Percentiles rank a stretch among this genome's conserved stretches.
These are phyloP conservation scores for Hordeum pubiflorum DNA, from an alignment of 202 grass and related monocot species.

Conservation along the genomic window DNA sequence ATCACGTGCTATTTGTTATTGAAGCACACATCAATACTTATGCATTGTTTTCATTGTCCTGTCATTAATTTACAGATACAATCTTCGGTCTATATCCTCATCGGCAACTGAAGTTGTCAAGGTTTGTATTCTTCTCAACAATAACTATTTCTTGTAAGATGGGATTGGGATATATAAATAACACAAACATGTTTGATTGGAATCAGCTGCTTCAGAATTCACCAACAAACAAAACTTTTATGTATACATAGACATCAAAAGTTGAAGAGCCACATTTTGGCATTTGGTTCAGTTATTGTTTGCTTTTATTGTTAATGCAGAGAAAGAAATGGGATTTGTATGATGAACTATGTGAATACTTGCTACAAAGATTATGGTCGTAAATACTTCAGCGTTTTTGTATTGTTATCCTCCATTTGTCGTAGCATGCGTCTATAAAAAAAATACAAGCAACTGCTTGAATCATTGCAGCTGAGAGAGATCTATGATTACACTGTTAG, in stretches of 20 bases:
- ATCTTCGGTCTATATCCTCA: constrained; percentile 89
- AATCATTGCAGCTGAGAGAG: not conserved
- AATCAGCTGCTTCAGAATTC: not conserved
- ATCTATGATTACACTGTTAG: not conserved
- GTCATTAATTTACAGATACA: constrained; percentile 51
- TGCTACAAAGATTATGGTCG: constrained; percentile 2
- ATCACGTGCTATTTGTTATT: not conserved
- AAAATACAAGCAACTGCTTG: not conserved
- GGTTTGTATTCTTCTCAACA: constrained; percentile 41
- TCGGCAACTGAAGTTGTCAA: constrained; percentile 94
- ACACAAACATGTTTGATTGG: not conserved
- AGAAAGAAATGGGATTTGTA: not conserved
- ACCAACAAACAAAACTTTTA: not conserved
- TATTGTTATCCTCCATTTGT: not conserved
- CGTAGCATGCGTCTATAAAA: not conserved
- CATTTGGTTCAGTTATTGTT: constrained; percentile 6
- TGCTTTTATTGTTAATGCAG: constrained; percentile 8
- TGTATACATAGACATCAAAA: constrained; percentile 1
- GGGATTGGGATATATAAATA: not conserved
- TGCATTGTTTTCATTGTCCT: not conserved
- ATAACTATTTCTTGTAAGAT: not conserved
- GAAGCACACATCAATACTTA: not conserved
- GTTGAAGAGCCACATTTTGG: not conserved
- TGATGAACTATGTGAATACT: not conserved
- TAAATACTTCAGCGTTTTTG: constrained; percentile 9